Evolutionary conservation across 495 filamentous ascomycete species (phyloP), one percentile per base, ranked within the genome.

Genomic region (Aspergillus homomorphus): DNA sequence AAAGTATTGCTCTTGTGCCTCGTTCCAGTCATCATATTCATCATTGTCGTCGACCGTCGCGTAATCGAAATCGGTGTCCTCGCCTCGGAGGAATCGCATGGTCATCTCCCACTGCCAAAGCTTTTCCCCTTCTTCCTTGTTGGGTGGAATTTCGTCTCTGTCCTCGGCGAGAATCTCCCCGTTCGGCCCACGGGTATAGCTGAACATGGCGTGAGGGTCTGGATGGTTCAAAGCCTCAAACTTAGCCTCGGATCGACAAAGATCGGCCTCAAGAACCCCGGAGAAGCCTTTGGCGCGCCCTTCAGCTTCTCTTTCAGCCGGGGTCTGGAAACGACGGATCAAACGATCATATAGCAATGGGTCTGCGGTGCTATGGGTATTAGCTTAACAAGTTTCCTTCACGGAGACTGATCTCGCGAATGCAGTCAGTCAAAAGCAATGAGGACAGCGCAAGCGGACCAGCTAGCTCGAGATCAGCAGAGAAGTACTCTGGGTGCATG

Each of bases 61-160:
- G 64, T 93, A 93, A 44, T 91, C 87, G 59, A 95, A 92, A 49
- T 95, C 90, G 6, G 74, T 71, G 65, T 93, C 90, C 33, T 80
- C 79, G 1, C 90, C 90, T 23, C 79, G 72, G 28, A 93, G 62
- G 61, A 95, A 95, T 26, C 89, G 76, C 55, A 86, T 66, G 20
- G 80, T 76, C 75, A 93, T 84, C 65, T 87, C 87, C 65, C 80
- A 80, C 45, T 71, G 66, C 90, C 90, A 95, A 48, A 78, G 73
- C 66, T 77, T 77, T 61, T 74, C 69, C 4, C 87, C 90, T 53
- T 92, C 87, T 56, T 85, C 85, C 62, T 82, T 85, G 20, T 69
- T 84, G 50, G 71, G 59, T 1, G 86, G 83, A 12, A 82, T 79
- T 45, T 83, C 79, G 45, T 83, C 78, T 57, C 79, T 73, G 55